These are phyloP conservation scores for Exutisphaerella laricina DNA, from an alignment of 2,329 filamentous ascomycete species.

Conservation along the genomic window DNA sequence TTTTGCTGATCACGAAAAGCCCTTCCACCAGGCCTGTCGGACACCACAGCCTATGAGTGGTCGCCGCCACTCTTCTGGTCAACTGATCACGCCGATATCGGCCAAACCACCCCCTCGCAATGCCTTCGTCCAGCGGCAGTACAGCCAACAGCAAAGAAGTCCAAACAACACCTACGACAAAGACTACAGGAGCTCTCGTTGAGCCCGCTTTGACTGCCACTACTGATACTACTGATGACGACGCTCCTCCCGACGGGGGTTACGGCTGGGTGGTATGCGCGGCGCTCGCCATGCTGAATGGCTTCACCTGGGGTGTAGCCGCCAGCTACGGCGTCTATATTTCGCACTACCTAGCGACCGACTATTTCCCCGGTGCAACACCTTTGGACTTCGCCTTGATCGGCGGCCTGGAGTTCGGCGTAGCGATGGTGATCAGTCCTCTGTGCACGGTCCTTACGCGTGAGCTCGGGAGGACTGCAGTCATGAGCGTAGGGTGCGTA, in stretches of 20 bases:
- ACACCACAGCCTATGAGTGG: no score
- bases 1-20: no score
- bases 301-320: conserved; percentile 31
- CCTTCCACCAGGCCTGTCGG: no score
- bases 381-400: conserved; percentile 39
- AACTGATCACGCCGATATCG: no score
- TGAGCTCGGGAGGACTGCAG: conserved; percentile 24
- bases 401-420: conserved; percentile 37
- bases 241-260: conserved; percentile 31
- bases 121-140: no score
- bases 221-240: not conserved
- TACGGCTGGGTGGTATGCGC: conserved; percentile 35
- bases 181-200: not conserved
- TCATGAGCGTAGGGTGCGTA: conserved; percentile 32
- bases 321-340: conserved; percentile 42
- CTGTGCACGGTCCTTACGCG: conserved; percentile 30
- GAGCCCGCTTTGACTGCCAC: not conserved
- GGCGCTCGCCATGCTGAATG: conserved; percentile 28
- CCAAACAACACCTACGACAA: conserved; percentile 1
- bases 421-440: conserved; percentile 35
- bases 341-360: conserved; percentile 37
- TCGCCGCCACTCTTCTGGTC: no score
- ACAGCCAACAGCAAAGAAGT: not conserved
- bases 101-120: no score
- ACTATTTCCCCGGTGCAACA: conserved; percentile 34